A percentile compares a stretch with the other conserved stretches of the same genome.
phyloP scores from a whole-genome alignment of 1,284 basidiomycete genomes.

The Inonotus hispidus region DNA sequence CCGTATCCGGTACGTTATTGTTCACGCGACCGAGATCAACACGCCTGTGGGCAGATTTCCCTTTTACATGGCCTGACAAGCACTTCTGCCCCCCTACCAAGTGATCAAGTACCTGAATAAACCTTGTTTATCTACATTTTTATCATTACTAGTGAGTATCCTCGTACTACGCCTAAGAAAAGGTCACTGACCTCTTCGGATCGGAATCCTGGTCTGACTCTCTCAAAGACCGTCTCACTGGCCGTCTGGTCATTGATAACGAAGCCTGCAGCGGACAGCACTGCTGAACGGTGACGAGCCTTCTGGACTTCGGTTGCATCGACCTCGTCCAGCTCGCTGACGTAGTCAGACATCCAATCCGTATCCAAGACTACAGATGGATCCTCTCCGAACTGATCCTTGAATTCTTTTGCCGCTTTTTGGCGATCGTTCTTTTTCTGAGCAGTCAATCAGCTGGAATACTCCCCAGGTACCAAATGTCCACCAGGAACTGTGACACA shows the following conservation, averaged over 20 bases:
- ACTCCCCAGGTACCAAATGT: too few species aligned
- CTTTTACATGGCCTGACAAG: too few species aligned
- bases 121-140: not conserved
- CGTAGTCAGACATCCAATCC: too few species aligned
- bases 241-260: not conserved
- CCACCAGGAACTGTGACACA: too few species aligned
- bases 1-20: not conserved
- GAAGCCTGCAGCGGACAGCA: not conserved
- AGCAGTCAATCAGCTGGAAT: not conserved
- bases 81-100: not conserved
- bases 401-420: not conserved
- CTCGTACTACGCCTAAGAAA: not conserved
- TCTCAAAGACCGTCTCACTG: not conserved
- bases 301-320: not conserved
- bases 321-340: not conserved
- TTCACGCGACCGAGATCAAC: not conserved
- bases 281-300: not conserved
- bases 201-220: not conserved
- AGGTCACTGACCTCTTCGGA: constrained; percentile 1
- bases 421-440: not conserved
- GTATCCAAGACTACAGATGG: too few species aligned
- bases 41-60: not conserved
- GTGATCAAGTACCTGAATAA: not conserved
- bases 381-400: too few species aligned
- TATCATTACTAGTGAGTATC: not conserved